These are phyloP conservation scores for Pseudozyma flocculosa DNA, from an alignment of 1,284 basidiomycete species.

Conservation along the genomic window DNA sequence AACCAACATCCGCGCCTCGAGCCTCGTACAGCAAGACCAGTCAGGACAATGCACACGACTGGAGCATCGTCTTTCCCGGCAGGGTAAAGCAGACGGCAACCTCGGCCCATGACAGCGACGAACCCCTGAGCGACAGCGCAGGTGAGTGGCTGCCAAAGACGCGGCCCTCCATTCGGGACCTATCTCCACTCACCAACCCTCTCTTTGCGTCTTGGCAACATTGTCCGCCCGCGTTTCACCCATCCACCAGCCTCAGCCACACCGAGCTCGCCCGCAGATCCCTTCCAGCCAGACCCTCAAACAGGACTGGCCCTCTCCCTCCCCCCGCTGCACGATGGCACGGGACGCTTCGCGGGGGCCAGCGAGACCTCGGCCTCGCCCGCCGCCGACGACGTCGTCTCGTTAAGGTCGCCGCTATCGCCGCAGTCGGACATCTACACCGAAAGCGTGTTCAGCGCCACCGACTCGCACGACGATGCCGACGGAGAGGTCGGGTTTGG, in stretches of 20 bases:
- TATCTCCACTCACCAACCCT: too few relatives aligned
- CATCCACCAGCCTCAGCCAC: background rate
- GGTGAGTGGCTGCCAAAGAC: too few relatives aligned
- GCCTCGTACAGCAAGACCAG: constrained; percentile 7
- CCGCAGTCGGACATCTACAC: constrained; percentile 18
- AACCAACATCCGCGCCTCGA: constrained; percentile 6
- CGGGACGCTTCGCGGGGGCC: constrained; percentile 21
- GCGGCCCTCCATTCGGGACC: too few relatives aligned
- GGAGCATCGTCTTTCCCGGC: constrained; percentile 38
- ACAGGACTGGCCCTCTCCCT: constrained; percentile 14
- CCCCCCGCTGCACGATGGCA: constrained; percentile 30
- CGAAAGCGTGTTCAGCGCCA: constrained; percentile 21
- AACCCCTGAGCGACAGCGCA: too few relatives aligned
- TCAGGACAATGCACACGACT: constrained; percentile 16
- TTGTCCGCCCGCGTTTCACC: too few relatives aligned
- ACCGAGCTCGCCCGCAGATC: constrained; percentile 1
- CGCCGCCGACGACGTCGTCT: constrained; percentile 1
- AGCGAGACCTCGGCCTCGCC: constrained; percentile 3
- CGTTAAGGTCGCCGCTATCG: constrained; percentile 1
- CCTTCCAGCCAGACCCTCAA: constrained; percentile 1
- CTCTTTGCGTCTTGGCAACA: too few relatives aligned
- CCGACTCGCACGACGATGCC: constrained; percentile 28
- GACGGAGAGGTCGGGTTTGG: constrained; percentile 36
- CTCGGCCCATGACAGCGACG: background rate
- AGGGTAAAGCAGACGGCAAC: constrained; percentile 12